These are phyloP conservation scores for Melanomma pulvis-pyrius DNA, from an alignment of 495 filamentous ascomycete genomes.

Conservation along the genomic window DNA sequence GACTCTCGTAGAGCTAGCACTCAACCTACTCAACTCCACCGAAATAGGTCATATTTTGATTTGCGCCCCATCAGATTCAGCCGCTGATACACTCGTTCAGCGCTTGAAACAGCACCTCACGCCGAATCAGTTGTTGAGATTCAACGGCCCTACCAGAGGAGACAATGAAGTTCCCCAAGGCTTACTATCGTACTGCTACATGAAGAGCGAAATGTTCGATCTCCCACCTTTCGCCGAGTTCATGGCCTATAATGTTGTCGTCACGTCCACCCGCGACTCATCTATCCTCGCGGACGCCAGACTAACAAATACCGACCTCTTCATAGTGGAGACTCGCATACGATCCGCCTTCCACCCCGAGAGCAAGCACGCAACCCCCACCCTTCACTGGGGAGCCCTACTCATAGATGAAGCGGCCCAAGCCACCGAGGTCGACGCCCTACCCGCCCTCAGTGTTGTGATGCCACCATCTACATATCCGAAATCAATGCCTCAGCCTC, in stretches of 20 bases:
- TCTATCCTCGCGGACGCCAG: constrained; percentile 54
- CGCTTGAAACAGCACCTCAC: constrained; percentile 50
- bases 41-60: constrained; percentile 51
- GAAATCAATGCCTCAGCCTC: constrained; percentile 37
- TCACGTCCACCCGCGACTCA: constrained; percentile 57
- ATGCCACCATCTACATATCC: constrained; percentile 50
- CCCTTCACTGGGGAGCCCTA: constrained; percentile 57
- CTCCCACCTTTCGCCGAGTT: constrained; percentile 53
- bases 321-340: constrained; percentile 39
- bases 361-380: not conserved
- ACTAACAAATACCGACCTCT: constrained; percentile 53
- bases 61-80: constrained; percentile 60
- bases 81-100: constrained; percentile 56
- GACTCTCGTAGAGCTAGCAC: constrained; percentile 55
- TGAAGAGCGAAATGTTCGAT: constrained; percentile 51
- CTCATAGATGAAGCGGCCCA: constrained; percentile 63
- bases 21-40: constrained; percentile 42
- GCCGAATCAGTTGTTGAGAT: constrained; percentile 50
- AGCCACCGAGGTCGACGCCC: constrained; percentile 57
- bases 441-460: constrained; percentile 55
- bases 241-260: constrained; percentile 55
- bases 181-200: constrained; percentile 54
- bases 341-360: constrained; percentile 40
- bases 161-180: constrained; percentile 54
- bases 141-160: constrained; percentile 53